Conservation (phyloP, 371 early-diverging fungal species). For the Rhizomucor pusillus region DNA sequence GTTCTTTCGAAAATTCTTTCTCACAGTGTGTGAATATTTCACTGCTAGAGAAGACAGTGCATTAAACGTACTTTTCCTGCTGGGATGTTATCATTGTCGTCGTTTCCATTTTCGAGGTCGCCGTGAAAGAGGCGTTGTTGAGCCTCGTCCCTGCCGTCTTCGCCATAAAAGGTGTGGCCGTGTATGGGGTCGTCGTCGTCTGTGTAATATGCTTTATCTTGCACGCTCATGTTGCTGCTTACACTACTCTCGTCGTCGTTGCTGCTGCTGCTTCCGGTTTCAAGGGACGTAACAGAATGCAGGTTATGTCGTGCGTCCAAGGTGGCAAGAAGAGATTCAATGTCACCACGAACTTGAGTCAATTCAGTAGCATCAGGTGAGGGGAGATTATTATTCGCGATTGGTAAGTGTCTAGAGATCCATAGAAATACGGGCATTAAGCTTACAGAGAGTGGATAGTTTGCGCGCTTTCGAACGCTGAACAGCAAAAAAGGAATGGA, state of each 20-base stretch:
- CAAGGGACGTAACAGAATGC: slow-evolving; percentile 6
- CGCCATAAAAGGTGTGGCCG: slow-evolving; percentile 1
- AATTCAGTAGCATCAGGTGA: slow-evolving; percentile 32
- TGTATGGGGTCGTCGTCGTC: slow-evolving; percentile 10
- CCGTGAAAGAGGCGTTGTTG: slow-evolving; percentile 15
- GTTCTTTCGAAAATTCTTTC: not conserved
- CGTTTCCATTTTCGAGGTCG: slow-evolving; percentile 11
- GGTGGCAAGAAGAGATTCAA: slow-evolving; percentile 25
- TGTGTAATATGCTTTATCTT: not conserved
- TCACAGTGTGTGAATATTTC: slow-evolving; percentile 2
- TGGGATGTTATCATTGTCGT: slow-evolving; percentile 1
- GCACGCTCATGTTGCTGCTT: not conserved
- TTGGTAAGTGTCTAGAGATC: too few relatives aligned
- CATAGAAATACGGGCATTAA: not conserved
- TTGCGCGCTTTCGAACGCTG: not conserved
- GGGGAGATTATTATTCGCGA: slow-evolving; percentile 3
- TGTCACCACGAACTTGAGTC: slow-evolving; percentile 26
- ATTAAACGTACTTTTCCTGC: not conserved
- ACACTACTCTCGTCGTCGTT: not conserved
- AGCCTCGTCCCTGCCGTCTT: slow-evolving; percentile 9
- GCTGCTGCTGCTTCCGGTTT: slow-evolving; percentile 11
- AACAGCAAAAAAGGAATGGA: not conserved
- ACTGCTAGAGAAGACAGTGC: not conserved
- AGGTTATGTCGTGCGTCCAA: slow-evolving; percentile 29
- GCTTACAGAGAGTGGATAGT: not conserved